phyloP scores from a whole-genome alignment of 805 yeast species.

The Pichia insulana region DNA sequence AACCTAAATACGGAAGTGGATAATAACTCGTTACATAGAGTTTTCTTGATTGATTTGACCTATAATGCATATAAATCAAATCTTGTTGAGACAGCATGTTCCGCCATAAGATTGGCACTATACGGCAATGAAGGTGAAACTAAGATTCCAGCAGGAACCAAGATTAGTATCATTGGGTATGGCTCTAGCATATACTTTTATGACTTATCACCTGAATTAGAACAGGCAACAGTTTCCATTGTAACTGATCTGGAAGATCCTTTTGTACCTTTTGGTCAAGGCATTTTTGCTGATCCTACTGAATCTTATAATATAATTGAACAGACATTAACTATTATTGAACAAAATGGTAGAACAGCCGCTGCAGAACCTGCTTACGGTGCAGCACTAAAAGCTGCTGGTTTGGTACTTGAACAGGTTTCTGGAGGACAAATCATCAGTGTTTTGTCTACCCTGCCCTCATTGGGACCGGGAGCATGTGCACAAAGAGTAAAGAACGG shows the following conservation, averaged over 20 bases:
- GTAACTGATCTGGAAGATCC: conserved; percentile 69
- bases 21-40: conserved; percentile 11
- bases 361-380: conserved; percentile 66
- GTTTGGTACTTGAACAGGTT: conserved; percentile 45
- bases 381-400: conserved; percentile 65
- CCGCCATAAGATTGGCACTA: conserved; percentile 41
- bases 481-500: conserved; percentile 31
- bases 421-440: conserved; percentile 85
- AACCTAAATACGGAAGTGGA: conserved; percentile 32
- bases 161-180: conserved; percentile 66
- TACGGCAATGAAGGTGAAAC: conserved; percentile 30
- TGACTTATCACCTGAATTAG: conserved; percentile 49
- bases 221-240: conserved; percentile 48
- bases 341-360: conserved; percentile 34
- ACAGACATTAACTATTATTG: conserved; percentile 55
- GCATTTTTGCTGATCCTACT: conserved; percentile 72
- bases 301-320: conserved; percentile 59
- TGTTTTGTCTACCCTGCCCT: conserved; percentile 60
- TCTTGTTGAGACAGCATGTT: conserved; percentile 23
- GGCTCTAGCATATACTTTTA: conserved; percentile 68
- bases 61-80: conserved; percentile 57
- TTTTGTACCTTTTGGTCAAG: conserved; percentile 70
- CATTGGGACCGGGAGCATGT: conserved; percentile 71
- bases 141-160: conserved; percentile 34
- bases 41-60: conserved; percentile 65